These are phyloP conservation scores for Penicillium bialowiezense DNA, from an alignment of 495 filamentous ascomycete species.

Conservation along the genomic window DNA sequence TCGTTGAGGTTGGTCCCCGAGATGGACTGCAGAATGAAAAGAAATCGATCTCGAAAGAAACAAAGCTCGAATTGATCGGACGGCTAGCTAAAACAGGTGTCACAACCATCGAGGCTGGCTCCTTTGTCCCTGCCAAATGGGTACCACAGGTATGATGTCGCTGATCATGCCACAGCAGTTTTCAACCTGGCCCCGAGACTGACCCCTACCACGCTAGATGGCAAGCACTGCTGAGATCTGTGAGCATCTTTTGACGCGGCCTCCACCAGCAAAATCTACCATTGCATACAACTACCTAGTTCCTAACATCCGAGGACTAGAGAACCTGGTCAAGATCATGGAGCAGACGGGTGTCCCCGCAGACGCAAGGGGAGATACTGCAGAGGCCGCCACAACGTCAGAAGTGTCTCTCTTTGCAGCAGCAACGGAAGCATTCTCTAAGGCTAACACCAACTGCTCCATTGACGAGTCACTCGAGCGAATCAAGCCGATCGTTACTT, in stretches of 20 bases:
- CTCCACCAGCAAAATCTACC: conserved; percentile 56
- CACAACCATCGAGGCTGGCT: conserved; percentile 86
- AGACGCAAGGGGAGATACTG: conserved; percentile 34
- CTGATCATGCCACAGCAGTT: conserved; percentile 1
- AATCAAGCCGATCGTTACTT: conserved; percentile 70
- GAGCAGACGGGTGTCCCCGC: conserved; percentile 39
- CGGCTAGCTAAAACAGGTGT: conserved; percentile 82
- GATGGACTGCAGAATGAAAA: conserved; percentile 98
- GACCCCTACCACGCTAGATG: conserved; percentile 59
- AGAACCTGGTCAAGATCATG: conserved; percentile 48
- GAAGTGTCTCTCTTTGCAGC: conserved; percentile 92
- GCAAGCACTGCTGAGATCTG: conserved; percentile 84
- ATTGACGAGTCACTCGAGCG: conserved; percentile 77
- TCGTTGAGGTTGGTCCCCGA: conserved; percentile 91
- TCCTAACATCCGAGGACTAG: conserved; percentile 81
- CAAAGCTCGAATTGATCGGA: conserved; percentile 82
- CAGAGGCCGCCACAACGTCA: conserved; percentile 39
- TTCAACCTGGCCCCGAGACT: conserved; percentile 2
- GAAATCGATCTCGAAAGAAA: conserved; percentile 70
- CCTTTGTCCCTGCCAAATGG: conserved; percentile 97
- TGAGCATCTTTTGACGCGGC: conserved; percentile 60
- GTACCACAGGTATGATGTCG: conserved; percentile 75
- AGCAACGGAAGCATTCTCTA: conserved; percentile 87
- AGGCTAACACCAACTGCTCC: conserved; percentile 86
- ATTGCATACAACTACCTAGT: conserved; percentile 92